Percentiles rank a stretch among this genome's conserved stretches.
Conservation (phyloP, 768 basidiomycete genomes). For the Psilocybe azurescens region DNA sequence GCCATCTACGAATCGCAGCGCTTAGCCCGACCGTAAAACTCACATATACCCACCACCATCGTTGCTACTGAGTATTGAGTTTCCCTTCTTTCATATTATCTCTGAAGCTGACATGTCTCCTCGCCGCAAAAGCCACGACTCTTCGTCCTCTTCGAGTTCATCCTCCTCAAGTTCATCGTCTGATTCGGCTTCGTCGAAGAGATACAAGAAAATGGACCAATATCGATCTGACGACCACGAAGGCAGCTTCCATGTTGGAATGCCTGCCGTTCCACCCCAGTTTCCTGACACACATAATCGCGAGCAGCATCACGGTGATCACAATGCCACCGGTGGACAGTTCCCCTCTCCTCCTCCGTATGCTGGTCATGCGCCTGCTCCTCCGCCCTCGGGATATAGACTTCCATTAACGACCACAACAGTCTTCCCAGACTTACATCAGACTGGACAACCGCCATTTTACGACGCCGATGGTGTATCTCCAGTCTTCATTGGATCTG, state of each 20-base stretch:
- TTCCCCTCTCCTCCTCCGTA: slow-evolving; percentile 18
- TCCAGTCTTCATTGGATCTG: slow-evolving; percentile 77
- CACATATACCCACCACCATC: neutral
- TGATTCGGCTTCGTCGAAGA: slow-evolving; percentile 31
- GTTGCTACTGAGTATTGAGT: neutral
- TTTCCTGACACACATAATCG: neutral
- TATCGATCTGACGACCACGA: slow-evolving; percentile 5
- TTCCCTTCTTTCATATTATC: neutral
- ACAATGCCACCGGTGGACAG: neutral
- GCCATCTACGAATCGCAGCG: neutral
- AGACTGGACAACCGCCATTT: slow-evolving; percentile 57
- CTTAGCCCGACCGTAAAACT: neutral
- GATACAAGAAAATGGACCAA: slow-evolving; percentile 32
- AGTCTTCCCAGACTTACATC: slow-evolving; percentile 47
- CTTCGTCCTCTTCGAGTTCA: slow-evolving; percentile 18
- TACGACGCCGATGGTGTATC: slow-evolving; percentile 60
- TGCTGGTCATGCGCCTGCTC: slow-evolving; percentile 18
- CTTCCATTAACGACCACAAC: slow-evolving; percentile 52
- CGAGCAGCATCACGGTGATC: neutral
- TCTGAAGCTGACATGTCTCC: neutral
- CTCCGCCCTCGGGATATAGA: slow-evolving; percentile 72
- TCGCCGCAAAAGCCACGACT: slow-evolving; percentile 37
- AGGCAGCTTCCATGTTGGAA: slow-evolving; percentile 13
- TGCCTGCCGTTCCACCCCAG: slow-evolving; percentile 22
- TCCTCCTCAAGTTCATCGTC: slow-evolving; percentile 24